Evolutionary conservation across 805 yeast genomes (phyloP).

Genomic region (Lipomyces oligophaga): DNA sequence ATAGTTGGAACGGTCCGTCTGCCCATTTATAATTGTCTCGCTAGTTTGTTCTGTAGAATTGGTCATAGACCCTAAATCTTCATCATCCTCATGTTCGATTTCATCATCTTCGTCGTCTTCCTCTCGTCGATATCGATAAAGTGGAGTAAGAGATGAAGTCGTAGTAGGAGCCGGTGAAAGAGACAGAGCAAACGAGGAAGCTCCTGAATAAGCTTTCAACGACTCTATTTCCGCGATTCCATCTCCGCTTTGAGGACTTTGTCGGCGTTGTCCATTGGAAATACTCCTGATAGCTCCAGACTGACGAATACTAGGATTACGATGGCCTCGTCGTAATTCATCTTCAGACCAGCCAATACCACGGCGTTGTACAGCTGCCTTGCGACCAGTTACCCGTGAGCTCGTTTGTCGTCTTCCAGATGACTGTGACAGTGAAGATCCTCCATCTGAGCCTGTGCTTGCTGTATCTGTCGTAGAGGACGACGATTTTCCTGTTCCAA

Average conservation of each 20-base stretch:
- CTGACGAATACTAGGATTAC: not conserved
- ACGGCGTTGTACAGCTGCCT: too few relatives aligned
- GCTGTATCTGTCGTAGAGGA: not conserved
- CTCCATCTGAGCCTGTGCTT: not conserved
- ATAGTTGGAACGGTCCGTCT: too few relatives aligned
- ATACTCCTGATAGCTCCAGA: not conserved
- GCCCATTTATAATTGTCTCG: too few relatives aligned
- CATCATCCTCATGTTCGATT: too few relatives aligned
- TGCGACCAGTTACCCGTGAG: too few relatives aligned
- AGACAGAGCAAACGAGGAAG: not conserved
- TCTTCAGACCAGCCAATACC: too few relatives aligned
- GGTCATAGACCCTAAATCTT: too few relatives aligned
- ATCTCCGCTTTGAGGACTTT: not conserved
- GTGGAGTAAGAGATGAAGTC: slow-evolving; percentile 21
- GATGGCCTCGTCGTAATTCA: not conserved
- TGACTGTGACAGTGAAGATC: too few relatives aligned
- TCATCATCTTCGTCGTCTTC: not conserved
- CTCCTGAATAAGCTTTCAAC: not conserved
- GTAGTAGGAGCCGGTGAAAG: slow-evolving; percentile 14
- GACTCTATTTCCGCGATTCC: not conserved
- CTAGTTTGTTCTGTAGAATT: too few relatives aligned
- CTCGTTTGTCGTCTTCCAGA: too few relatives aligned
- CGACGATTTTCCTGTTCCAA: not conserved
- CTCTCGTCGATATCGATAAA: slow-evolving; percentile 1
- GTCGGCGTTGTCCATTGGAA: not conserved